Percentiles rank a stretch among this genome's conserved stretches.
Conservation (phyloP, 768 basidiomycete species). For the Cantharellus anzutake region DNA sequence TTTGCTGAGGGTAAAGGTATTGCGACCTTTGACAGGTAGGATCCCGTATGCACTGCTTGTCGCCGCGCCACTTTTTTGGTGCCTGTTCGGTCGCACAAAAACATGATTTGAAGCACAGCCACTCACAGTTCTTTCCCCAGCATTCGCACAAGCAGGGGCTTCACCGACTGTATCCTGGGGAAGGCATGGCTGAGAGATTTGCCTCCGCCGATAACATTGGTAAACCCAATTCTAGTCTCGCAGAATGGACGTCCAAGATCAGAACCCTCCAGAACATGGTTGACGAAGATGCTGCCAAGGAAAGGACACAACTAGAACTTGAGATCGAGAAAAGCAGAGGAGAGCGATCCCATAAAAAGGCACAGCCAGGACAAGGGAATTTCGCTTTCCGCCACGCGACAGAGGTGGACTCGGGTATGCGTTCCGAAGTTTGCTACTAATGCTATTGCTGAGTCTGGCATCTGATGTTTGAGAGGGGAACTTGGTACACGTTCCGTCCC, state of each 20-base stretch:
- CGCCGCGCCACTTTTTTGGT: no score
- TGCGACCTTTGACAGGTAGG: no score
- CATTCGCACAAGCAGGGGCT: no score
- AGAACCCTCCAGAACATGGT: background rate
- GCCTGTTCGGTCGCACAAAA: no score
- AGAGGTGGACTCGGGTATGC: background rate
- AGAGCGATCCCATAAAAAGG: background rate
- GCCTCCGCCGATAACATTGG: background rate
- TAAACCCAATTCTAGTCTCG: background rate
- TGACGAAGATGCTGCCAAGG: background rate
- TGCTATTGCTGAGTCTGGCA: background rate
- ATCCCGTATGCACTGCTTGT: no score
- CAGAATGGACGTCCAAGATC: conserved; percentile 1
- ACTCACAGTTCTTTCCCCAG: no score
- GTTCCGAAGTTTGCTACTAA: background rate
- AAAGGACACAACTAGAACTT: background rate
- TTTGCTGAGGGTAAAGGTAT: no score
- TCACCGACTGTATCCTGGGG: no score
- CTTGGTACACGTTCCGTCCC: conserved; percentile 9
- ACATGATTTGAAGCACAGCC: no score
- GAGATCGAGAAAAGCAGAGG: background rate
- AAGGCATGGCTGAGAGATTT: no score
- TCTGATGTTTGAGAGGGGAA: background rate
- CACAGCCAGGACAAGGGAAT: no score
- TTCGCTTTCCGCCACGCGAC: background rate